Evolutionary conservation across 1,284 basidiomycete species (phyloP).

Genomic region (Sanghuangporus sanghuang): DNA sequence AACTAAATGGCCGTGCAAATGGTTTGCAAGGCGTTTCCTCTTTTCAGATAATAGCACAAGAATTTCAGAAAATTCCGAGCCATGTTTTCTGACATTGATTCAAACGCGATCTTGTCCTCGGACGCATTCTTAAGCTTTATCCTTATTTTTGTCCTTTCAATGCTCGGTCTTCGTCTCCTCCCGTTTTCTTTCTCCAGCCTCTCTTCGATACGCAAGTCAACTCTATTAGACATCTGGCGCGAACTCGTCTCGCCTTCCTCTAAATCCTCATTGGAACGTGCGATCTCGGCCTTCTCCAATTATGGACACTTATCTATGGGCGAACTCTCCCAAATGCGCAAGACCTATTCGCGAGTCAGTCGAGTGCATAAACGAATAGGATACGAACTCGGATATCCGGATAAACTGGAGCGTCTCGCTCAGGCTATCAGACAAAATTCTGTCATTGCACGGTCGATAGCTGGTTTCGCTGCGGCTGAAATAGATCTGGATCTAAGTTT

Average conservation of each 20-base stretch:
- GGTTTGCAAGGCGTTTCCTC: neutral
- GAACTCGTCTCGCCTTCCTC: neutral
- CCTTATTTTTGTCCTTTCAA: conserved; percentile 2
- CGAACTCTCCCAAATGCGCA: conserved; percentile 34
- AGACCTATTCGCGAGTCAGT: conserved; percentile 33
- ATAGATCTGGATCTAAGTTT: conserved; percentile 12
- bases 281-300: conserved; percentile 1
- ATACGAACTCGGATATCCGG: conserved; percentile 46
- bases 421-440: conserved; percentile 43
- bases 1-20: too few species aligned
- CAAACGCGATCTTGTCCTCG: neutral
- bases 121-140: conserved; percentile 4
- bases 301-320: conserved; percentile 26
- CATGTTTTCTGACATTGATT: neutral
- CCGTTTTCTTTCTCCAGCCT: neutral
- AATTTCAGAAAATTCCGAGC: neutral
- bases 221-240: neutral
- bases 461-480: conserved; percentile 32
- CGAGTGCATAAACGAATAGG: conserved; percentile 43
- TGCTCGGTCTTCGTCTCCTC: conserved; percentile 6
- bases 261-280: neutral
- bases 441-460: conserved; percentile 41
- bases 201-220: neutral
- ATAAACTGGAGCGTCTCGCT: conserved; percentile 42
- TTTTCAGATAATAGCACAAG: neutral